These are phyloP conservation scores for Pinus taeda DNA, from an alignment of 75 land plant genomes.

Conservation along the genomic window DNA sequence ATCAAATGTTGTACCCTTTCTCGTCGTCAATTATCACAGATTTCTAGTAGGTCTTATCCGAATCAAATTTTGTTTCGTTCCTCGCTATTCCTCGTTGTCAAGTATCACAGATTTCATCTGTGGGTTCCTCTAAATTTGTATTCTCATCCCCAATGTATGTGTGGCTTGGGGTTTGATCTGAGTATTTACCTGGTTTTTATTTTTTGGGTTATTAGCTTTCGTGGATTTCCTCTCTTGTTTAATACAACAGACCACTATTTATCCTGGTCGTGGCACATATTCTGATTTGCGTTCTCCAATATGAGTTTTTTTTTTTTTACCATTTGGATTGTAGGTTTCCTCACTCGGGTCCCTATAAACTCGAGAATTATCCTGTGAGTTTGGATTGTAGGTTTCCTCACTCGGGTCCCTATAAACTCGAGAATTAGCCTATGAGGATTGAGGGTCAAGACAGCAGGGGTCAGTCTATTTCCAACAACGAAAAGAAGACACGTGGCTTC, in stretches of 20 bases:
- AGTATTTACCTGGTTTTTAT: not conserved
- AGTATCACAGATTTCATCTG: too few species aligned
- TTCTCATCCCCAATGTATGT: too few species aligned
- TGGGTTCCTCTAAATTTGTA: too few species aligned
- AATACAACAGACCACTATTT: not conserved
- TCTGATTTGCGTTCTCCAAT: not conserved
- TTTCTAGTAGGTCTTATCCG: too few species aligned
- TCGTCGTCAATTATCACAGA: too few species aligned
- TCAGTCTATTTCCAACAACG: not conserved
- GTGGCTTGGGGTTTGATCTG: too few species aligned
- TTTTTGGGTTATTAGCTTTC: not conserved
- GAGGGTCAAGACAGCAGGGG: not conserved
- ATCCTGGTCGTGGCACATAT: not conserved
- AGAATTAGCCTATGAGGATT: slow-evolving; percentile 7
- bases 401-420: not conserved
- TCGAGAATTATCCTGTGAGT: too few species aligned
- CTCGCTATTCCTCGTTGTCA: too few species aligned
- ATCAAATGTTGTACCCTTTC: too few species aligned
- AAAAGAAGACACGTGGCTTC: not conserved
- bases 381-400: too few species aligned
- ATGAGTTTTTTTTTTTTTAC: not conserved
- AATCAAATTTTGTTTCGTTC: too few species aligned
- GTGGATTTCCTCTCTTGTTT: not conserved
- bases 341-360: not conserved
- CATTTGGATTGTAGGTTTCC: not conserved